Percentiles rank a stretch among this genome's conserved stretches.
Evolutionary conservation across 495 filamentous ascomycete species (phyloP).

Genomic region (Oleoguttula mirabilis): DNA sequence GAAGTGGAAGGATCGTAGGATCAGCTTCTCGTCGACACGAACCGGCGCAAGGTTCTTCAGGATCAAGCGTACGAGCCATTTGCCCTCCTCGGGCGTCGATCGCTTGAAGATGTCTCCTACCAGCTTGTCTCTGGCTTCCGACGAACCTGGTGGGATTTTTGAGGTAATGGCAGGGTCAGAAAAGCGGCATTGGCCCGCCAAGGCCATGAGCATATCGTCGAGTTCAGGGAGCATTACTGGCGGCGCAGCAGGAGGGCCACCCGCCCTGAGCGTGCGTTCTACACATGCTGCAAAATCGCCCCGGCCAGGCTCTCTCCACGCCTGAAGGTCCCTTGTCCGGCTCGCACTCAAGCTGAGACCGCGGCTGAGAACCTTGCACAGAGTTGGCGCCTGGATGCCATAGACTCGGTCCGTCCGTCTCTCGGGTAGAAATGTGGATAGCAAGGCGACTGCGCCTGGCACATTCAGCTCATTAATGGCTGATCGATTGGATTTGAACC

Average conservation of each 20-base stretch:
- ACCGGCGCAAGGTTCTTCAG: constrained; percentile 63
- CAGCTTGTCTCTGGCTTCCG: constrained; percentile 29
- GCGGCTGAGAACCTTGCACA: constrained; percentile 53
- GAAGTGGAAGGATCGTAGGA: constrained; percentile 33
- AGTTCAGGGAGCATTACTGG: constrained; percentile 62
- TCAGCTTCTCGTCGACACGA: constrained; percentile 33
- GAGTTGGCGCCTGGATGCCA: constrained; percentile 43
- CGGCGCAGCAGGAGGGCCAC: constrained; percentile 25
- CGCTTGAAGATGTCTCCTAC: constrained; percentile 47
- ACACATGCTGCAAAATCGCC: constrained; percentile 61
- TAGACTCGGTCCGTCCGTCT: constrained; percentile 66
- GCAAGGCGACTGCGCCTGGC: constrained; percentile 42
- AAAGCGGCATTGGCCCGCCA: constrained; percentile 56
- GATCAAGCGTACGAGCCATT: constrained; percentile 79
- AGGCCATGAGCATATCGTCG: constrained; percentile 47
- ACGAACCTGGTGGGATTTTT: constrained; percentile 30
- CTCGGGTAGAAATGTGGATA: constrained; percentile 64
- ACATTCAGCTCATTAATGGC: constrained; percentile 40
- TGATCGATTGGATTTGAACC: constrained; percentile 48
- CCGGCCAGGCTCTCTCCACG: constrained; percentile 45
- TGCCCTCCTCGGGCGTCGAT: constrained; percentile 58
- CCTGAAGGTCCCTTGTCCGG: constrained; percentile 46
- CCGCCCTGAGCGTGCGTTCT: constrained; percentile 48
- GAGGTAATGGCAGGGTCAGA: constrained; percentile 48
- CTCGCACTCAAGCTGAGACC: constrained; percentile 48